Base-by-base conservation (phyloP, 768 basidiomycete species). In the Albatrellus ellisii region DNA sequence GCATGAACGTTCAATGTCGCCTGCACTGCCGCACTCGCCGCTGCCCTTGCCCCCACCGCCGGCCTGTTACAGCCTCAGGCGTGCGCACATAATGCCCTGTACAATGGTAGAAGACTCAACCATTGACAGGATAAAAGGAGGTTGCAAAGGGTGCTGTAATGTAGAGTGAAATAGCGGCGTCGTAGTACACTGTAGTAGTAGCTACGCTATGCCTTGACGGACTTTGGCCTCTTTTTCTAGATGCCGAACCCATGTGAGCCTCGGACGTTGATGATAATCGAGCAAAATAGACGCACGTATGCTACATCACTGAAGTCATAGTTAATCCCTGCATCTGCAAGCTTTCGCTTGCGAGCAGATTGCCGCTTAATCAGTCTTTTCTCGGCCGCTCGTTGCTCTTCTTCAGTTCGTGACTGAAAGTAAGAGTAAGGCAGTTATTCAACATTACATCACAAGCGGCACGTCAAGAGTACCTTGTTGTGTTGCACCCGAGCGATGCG, bases 241-340 rank as follows among this genome's bases (percentile, higher is more conserved):
- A 11, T 9, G 17, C 29, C 10, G 17, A 5, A 27, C 21, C 27
- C 29, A 4, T 6, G 6, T 41, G 6, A 31, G 26, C 7, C 15
- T 9, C 10, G 11, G 14, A 11, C 10, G 12, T 20, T 31, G 18
- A 18, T 9, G 18, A 26, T 18, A 6, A 10, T 11, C 4, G n/a
- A 22, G 11, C 14, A 6, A 31, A 10, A 6, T 6, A 24, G 20
- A 72, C 87, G 62, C 58, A 90, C 88, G 64, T 92, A 95, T 56
- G 78, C 77, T 35, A 77, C 77, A n/a, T 67, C 65, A 31, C 78
- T 73, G 40, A 94, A 79, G 50, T 90, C 76, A 54, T 98, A 98
- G 36, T 80, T 70, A 57, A 99, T 94, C 4, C 91, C 94, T 6
- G 70, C 64, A 46, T 78, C 79, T 34, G 69, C 73, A 44, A 98